These are phyloP conservation scores for Collybia sordida DNA, from an alignment of 768 basidiomycete genomes.

Conservation along the genomic window DNA sequence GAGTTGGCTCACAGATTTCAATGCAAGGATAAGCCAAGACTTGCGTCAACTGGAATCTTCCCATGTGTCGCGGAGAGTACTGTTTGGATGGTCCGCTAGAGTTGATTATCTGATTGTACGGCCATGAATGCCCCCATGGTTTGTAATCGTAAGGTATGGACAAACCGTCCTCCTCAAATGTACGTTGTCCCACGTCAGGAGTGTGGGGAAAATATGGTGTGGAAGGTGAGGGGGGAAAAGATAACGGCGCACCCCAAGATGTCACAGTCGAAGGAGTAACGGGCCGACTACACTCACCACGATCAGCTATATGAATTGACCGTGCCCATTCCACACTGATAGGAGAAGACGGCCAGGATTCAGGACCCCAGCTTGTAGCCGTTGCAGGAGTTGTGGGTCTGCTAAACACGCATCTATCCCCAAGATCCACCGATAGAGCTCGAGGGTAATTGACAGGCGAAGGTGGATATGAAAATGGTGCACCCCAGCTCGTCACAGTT, in stretches of 20 bases:
- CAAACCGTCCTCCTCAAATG: slow-evolving; percentile 23
- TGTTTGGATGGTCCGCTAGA: too few relatives aligned
- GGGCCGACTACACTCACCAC: slow-evolving; percentile 36
- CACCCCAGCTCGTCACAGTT: slow-evolving; percentile 48
- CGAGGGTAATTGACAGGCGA: slow-evolving; percentile 25
- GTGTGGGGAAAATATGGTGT: slow-evolving; percentile 35
- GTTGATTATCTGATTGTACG: slow-evolving; percentile 17
- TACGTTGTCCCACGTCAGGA: slow-evolving; percentile 39
- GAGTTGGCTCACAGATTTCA: slow-evolving; percentile 13
- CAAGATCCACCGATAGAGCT: slow-evolving; percentile 48
- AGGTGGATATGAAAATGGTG: slow-evolving; percentile 32
- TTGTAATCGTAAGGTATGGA: slow-evolving; percentile 1
- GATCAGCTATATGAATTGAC: slow-evolving; percentile 40
- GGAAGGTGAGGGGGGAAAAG: slow-evolving; percentile 37
- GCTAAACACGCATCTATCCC: slow-evolving; percentile 39
- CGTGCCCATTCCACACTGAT: slow-evolving; percentile 16
- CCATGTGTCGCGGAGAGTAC: too few relatives aligned
- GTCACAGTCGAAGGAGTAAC: slow-evolving; percentile 45
- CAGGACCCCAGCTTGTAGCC: slow-evolving; percentile 35
- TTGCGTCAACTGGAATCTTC: too few relatives aligned
- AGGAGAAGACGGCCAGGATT: slow-evolving; percentile 25
- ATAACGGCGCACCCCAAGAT: slow-evolving; percentile 48
- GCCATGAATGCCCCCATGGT: slow-evolving; percentile 33
- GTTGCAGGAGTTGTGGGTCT: slow-evolving; percentile 43
- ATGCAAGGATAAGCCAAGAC: slow-evolving; percentile 14